These are phyloP conservation scores for Euryodendron excelsum DNA, from an alignment of 148 eudicot genomes.

Conservation along the genomic window DNA sequence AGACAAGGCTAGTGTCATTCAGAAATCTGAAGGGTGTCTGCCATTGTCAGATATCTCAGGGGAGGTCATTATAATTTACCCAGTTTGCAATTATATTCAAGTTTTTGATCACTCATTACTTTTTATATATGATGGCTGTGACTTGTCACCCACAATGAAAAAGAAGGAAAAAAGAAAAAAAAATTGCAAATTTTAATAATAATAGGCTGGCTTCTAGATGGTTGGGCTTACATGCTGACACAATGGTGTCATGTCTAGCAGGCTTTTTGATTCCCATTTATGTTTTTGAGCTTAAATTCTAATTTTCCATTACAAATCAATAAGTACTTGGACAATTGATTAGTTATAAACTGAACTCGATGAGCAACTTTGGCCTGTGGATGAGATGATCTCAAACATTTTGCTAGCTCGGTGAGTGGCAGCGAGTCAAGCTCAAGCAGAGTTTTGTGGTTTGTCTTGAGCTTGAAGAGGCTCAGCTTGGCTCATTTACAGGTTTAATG, in stretches of 20 bases:
- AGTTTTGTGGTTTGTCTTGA: not conserved
- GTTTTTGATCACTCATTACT: not conserved
- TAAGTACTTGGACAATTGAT: not conserved
- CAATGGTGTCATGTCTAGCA: not conserved
- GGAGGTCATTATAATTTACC: too few relatives aligned
- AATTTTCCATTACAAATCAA: not conserved
- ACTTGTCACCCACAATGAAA: not conserved
- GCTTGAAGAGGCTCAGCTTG: not conserved
- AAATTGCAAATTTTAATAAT: too few relatives aligned
- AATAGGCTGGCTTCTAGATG: too few relatives aligned
- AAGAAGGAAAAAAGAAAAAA: not conserved
- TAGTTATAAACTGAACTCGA: not conserved
- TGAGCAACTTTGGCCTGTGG: not conserved
- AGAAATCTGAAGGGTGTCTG: too few relatives aligned
- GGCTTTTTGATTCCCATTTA: not conserved
- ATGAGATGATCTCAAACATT: not conserved
- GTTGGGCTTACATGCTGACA: not conserved
- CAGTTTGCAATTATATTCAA: not conserved
- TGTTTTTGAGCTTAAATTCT: not conserved
- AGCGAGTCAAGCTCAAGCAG: not conserved
- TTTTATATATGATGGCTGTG: not conserved
- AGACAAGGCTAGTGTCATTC: too few relatives aligned
- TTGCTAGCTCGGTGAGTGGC: not conserved
- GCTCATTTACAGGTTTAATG: not conserved
- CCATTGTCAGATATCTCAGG: too few relatives aligned